Conservation (phyloP, 768 basidiomycete species). For the Lepiota brunneoincarnata region DNA sequence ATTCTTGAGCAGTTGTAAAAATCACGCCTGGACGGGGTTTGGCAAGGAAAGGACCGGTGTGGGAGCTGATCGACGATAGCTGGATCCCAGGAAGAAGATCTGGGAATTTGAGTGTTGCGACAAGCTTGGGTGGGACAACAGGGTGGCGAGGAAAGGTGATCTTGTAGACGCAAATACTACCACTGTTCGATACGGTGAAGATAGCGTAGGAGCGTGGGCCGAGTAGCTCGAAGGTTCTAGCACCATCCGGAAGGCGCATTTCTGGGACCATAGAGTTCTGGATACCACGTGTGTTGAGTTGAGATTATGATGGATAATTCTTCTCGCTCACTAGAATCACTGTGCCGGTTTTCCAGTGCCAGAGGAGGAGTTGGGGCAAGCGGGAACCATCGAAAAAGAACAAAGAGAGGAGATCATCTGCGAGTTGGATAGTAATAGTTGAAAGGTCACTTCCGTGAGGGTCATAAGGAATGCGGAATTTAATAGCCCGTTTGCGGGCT, state of each 20-base stretch:
- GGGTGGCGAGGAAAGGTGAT: constrained; percentile 23
- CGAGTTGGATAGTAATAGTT: constrained; percentile 46
- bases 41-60: constrained; percentile 32
- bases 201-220: constrained; percentile 40
- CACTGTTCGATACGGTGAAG: constrained; percentile 28
- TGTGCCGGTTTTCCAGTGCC: constrained; percentile 51
- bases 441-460: constrained; percentile 19
- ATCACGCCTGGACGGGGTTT: constrained; percentile 18
- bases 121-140: constrained; percentile 5
- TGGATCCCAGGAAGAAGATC: constrained; percentile 13
- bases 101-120: constrained; percentile 13
- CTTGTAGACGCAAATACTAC: constrained; percentile 41
- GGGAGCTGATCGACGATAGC: constrained; percentile 22
- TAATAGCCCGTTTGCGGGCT: constrained; percentile 28
- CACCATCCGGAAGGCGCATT: constrained; percentile 20
- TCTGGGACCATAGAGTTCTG: constrained; percentile 26
- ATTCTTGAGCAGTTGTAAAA: constrained; percentile 20
- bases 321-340: constrained; percentile 37
- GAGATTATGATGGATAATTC: not conserved
- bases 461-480: constrained; percentile 22
- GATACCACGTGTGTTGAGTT: not conserved
- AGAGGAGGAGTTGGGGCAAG: constrained; percentile 34
- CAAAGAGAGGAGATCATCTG: constrained; percentile 50
- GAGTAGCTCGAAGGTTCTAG: constrained; percentile 48
- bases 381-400: constrained; percentile 31